Conservation (phyloP, 805 yeast species). For the Blastobotrys muscicola region DNA sequence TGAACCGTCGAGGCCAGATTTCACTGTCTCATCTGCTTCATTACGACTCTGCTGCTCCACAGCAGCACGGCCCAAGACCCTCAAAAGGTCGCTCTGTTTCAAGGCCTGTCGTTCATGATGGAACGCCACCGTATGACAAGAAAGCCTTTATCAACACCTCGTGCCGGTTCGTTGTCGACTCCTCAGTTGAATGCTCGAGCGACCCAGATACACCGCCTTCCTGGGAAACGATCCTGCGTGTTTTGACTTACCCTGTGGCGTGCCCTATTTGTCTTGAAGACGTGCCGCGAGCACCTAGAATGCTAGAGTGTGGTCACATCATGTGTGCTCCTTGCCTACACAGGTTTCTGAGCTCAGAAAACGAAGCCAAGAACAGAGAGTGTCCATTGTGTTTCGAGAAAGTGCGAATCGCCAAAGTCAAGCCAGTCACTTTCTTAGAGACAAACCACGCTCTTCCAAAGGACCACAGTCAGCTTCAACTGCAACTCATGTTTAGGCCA, state of each 20-base stretch:
- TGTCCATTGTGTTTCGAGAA: slow-evolving; percentile 74
- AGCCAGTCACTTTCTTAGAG: slow-evolving; percentile 48
- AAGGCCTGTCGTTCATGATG: neutral
- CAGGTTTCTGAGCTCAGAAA: slow-evolving; percentile 52
- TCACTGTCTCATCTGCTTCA: slow-evolving; percentile 15
- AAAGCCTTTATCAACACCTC: slow-evolving; percentile 57
- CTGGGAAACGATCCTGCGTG: slow-evolving; percentile 52
- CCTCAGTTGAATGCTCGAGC: slow-evolving; percentile 42
- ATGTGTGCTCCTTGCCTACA: slow-evolving; percentile 78
- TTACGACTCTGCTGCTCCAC: slow-evolving; percentile 5
- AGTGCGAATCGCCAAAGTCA: slow-evolving; percentile 44
- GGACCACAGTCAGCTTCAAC: slow-evolving; percentile 42
- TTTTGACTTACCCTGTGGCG: slow-evolving; percentile 57
- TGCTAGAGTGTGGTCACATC: slow-evolving; percentile 92
- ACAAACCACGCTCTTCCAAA: slow-evolving; percentile 52
- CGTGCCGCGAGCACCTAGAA: slow-evolving; percentile 82
- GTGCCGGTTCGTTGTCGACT: slow-evolving; percentile 74
- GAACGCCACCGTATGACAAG: slow-evolving; percentile 16
- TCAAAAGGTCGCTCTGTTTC: neutral
- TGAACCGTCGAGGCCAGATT: slow-evolving; percentile 13
- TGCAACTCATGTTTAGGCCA: slow-evolving; percentile 55
- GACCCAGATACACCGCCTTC: slow-evolving; percentile 75
- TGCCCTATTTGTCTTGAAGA: slow-evolving; percentile 91
- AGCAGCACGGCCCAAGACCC: neutral
- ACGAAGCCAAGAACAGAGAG: slow-evolving; percentile 40